A percentile compares a stretch with the other conserved stretches of the same genome.
Conservation (phyloP, 495 filamentous ascomycete genomes). For the Glonium stellatum region DNA sequence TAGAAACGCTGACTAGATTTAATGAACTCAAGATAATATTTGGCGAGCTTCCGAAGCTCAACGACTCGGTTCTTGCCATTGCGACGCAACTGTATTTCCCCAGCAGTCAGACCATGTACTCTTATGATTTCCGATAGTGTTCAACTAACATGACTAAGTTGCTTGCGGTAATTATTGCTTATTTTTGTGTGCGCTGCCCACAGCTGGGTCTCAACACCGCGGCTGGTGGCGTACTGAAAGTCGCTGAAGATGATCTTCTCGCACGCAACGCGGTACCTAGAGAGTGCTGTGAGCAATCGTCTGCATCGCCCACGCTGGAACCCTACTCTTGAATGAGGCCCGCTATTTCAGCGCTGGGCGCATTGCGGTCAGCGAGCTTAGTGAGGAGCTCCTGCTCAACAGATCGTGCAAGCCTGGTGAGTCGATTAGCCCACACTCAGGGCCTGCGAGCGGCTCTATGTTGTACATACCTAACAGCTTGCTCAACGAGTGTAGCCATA, state of each 20-base stretch:
- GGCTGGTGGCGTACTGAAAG: conserved; percentile 57
- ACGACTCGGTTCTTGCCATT: conserved; percentile 59
- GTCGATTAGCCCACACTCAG: conserved; percentile 2
- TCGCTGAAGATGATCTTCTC: conserved; percentile 66
- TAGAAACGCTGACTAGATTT: conserved; percentile 85
- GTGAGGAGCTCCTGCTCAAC: conserved; percentile 18
- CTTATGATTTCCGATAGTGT: not conserved
- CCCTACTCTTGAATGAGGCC: conserved; percentile 20
- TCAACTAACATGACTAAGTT: conserved; percentile 45
- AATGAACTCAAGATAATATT: conserved; percentile 73
- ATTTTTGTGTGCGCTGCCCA: conserved; percentile 75
- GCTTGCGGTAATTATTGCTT: conserved; percentile 67
- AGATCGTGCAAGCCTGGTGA: conserved; percentile 17
- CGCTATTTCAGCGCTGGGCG: conserved; percentile 11
- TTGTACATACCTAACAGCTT: conserved; percentile 34
- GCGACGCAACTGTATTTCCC: conserved; percentile 31
- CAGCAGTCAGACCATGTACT: not conserved
- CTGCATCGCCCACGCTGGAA: not conserved
- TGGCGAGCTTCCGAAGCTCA: conserved; percentile 69
- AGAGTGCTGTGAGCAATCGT: conserved; percentile 7
- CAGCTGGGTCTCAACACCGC: conserved; percentile 59
- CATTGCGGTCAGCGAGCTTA: conserved; percentile 15
- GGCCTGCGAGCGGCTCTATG: not conserved
- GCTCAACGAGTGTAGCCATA: conserved; percentile 41
- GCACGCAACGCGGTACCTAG: conserved; percentile 62